Conservation (phyloP, 805 yeast genomes). For the Candida odintsovae region DNA sequence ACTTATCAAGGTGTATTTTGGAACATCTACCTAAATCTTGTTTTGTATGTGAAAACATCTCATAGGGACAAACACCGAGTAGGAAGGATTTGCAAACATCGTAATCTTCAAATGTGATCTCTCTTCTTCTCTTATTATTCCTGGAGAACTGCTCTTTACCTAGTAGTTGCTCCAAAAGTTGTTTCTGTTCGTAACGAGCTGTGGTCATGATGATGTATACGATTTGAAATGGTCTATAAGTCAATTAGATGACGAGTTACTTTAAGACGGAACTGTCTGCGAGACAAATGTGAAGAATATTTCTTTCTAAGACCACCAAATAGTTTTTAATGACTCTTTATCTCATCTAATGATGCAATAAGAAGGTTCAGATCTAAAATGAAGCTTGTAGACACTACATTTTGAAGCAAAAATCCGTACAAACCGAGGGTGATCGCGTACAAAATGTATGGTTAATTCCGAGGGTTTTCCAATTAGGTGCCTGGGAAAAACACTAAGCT, state of each 20-base stretch:
- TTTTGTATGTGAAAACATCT: slow-evolving; percentile 74
- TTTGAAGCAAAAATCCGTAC: too few species aligned
- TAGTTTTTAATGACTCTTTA: too few species aligned
- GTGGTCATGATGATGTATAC: neutral
- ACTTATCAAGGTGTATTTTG: slow-evolving; percentile 65
- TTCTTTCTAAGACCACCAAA: too few species aligned
- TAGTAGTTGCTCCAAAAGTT: slow-evolving; percentile 75
- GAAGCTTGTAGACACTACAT: too few species aligned
- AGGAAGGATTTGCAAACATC: slow-evolving; percentile 74
- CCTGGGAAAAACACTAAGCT: too few species aligned
- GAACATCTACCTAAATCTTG: slow-evolving; percentile 81
- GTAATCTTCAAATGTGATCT: slow-evolving; percentile 42
- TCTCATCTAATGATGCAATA: too few species aligned
- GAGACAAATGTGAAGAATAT: too few species aligned
- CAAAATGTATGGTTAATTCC: neutral
- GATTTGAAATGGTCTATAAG: neutral
- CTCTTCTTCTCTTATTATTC: slow-evolving; percentile 31
- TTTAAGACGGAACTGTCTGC: too few species aligned
- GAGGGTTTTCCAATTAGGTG: neutral
- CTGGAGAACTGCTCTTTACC: slow-evolving; percentile 41
- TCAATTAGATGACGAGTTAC: too few species aligned
- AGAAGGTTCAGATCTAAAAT: too few species aligned
- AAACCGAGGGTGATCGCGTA: neutral
- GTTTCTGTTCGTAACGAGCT: slow-evolving; percentile 69
- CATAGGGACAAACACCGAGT: slow-evolving; percentile 86